These are phyloP conservation scores for Podaxis sp. DNA, from an alignment of 768 basidiomycete genomes.

Conservation along the genomic window DNA sequence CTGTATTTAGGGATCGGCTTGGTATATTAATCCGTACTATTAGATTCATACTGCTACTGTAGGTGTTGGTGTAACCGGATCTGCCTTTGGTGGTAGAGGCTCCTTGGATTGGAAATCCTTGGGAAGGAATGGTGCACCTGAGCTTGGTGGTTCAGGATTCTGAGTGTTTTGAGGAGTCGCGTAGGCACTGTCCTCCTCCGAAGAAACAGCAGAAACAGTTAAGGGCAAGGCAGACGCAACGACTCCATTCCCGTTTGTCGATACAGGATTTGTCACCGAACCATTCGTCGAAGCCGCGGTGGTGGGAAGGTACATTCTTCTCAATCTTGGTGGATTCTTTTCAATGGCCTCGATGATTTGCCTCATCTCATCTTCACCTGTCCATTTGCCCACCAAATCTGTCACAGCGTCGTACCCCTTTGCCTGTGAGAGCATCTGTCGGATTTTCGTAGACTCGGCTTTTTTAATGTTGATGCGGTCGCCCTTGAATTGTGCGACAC, in stretches of 20 bases:
- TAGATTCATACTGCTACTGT: background rate
- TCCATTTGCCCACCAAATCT: slow-evolving; percentile 47
- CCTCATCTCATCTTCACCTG: slow-evolving; percentile 58
- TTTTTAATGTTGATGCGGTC: slow-evolving; percentile 52
- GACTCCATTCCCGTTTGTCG: slow-evolving; percentile 18
- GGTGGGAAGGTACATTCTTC: slow-evolving; percentile 28
- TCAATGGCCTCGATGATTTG: slow-evolving; percentile 52
- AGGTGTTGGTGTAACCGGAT: slow-evolving; percentile 41
- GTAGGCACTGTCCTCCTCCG: slow-evolving; percentile 1
- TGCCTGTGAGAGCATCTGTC: slow-evolving; percentile 49
- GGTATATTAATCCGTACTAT: background rate
- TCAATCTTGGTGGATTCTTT: slow-evolving; percentile 33
- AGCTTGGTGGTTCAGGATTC: slow-evolving; percentile 55
- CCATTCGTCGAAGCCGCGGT: slow-evolving; percentile 14
- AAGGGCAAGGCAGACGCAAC: background rate
- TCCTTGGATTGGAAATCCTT: slow-evolving; percentile 29
- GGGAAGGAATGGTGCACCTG: slow-evolving; percentile 46
- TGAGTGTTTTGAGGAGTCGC: slow-evolving; percentile 49
- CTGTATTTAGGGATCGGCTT: background rate
- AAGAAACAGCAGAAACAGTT: background rate
- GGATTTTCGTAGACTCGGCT: slow-evolving; percentile 50
- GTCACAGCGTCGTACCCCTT: slow-evolving; percentile 58
- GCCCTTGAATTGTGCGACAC: slow-evolving; percentile 77
- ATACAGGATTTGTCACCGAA: slow-evolving; percentile 18
- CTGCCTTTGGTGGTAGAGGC: slow-evolving; percentile 36